phyloP scores from a whole-genome alignment of 2,329 filamentous ascomycete genomes.

The Arthrobotrys musiformis region DNA sequence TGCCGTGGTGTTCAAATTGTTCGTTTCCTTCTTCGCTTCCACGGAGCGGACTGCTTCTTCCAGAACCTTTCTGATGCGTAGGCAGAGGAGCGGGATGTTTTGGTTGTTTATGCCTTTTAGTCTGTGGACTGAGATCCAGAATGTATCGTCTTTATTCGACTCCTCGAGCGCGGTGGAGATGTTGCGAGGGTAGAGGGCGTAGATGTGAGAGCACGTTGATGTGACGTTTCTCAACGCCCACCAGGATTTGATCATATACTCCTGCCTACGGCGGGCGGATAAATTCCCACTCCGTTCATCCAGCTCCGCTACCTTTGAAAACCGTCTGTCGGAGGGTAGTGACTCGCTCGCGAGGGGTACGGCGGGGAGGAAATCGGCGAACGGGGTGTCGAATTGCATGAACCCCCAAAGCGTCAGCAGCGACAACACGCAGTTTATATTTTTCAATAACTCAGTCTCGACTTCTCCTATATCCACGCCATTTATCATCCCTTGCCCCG shows the following conservation, averaged over 20 bases:
- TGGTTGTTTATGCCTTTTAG: slow-evolving; percentile 52
- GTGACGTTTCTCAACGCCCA: slow-evolving; percentile 53
- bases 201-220: slow-evolving; percentile 55
- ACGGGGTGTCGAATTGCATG: slow-evolving; percentile 57
- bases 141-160: slow-evolving; percentile 42
- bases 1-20: neutral
- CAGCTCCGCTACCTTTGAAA: slow-evolving; percentile 43
- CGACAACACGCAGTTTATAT: slow-evolving; percentile 54
- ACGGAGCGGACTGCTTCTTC: slow-evolving; percentile 49
- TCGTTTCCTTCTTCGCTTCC: slow-evolving; percentile 23
- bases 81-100: slow-evolving; percentile 48
- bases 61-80: slow-evolving; percentile 48
- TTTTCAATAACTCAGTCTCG: slow-evolving; percentile 55
- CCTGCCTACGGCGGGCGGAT: slow-evolving; percentile 42
- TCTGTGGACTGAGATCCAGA: slow-evolving; percentile 47
- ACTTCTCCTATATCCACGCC: slow-evolving; percentile 56
- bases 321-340: slow-evolving; percentile 39
- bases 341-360: slow-evolving; percentile 42
- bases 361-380: slow-evolving; percentile 54
- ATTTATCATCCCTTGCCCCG: slow-evolving; percentile 54
- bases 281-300: slow-evolving; percentile 51
- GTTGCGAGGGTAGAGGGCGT: slow-evolving; percentile 52
- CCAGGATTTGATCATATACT: slow-evolving; percentile 50
- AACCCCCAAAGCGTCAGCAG: slow-evolving; percentile 53
- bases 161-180: slow-evolving; percentile 18